Evolutionary conservation across 352 stramenopile genomes (phyloP), one percentile per base, ranked within the genome.

Genomic region (Elongisporangium senticosum): DNA sequence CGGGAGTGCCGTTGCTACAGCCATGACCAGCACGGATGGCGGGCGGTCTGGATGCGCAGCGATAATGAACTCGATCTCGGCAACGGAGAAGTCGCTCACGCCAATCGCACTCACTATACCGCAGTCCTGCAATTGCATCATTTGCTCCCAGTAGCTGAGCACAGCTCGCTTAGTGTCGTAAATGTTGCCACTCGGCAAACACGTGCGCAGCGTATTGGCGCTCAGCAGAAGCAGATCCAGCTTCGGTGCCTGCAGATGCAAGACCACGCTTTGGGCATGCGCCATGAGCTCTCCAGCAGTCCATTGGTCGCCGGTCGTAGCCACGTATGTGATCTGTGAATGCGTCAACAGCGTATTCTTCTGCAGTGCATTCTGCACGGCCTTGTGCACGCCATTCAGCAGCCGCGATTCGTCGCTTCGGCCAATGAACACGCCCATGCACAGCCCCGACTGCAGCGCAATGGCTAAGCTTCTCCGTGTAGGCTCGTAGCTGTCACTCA

Each of bases 21-120:
- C 22, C 0, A 85, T 14, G 0, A 57, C 24, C 15, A 75, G 51
- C 22, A 75, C 53, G 24, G 58, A 56, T 4, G 75, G 74, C 37
- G 51, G 57, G 14, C 69, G 52, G 1, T 23, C n/a, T 0, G 72
- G 74, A 24, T 61, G 69, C 3, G 66, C 56, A 0, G 58, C 75
- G 43, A 79, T 64, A 20, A 87, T 50, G 40, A 90, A 84, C 64
- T 90, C 80, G 6, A 83, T 72, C 51, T 86, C 75, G 59, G 82
- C 69, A 28, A 79, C 65, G 7, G 53, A 68, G 20, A 86, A 77
- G 47, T 76, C 70, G 37, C 68, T 76, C 19, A 85, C 51, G 0
- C 80, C 78, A 8, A 87, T 74, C 10, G 73, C 54, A 37, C 59
- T 43, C 1, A 69, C 74, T 1, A 86, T 58, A 5, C 72, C 77